A percentile compares a stretch with the other conserved stretches of the same genome.
Conservation (phyloP, 2,329 filamentous ascomycete genomes). For the Talaromyces marneffei region DNA sequence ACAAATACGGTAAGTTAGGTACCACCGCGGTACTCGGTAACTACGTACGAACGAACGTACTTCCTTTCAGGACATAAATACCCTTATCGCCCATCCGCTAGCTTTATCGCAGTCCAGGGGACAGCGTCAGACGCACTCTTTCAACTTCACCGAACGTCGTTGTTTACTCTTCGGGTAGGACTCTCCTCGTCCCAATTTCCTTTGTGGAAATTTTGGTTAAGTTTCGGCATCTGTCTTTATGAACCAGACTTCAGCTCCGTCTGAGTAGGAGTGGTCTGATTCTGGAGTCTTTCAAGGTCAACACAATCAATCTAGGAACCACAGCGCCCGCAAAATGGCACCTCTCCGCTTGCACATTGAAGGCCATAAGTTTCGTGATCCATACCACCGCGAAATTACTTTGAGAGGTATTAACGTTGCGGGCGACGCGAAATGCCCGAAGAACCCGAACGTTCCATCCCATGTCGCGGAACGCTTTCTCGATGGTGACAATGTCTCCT, state of each 20-base stretch:
- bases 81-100: conserved; percentile 4
- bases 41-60: too few relatives aligned
- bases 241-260: not conserved
- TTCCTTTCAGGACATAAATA: not conserved
- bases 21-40: too few relatives aligned
- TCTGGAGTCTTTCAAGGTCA: not conserved
- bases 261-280: not conserved
- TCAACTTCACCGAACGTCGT: not conserved
- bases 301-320: not conserved
- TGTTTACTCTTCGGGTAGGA: not conserved
- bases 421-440: conserved; percentile 83
- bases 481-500: conserved; percentile 85
- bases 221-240: not conserved
- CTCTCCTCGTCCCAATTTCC: not conserved
- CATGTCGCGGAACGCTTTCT: conserved; percentile 76
- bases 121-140: not conserved
- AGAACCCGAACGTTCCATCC: conserved; percentile 72
- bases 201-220: not conserved
- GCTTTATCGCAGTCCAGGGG: not conserved
- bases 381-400: conserved; percentile 74
- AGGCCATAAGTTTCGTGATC: conserved; percentile 76
- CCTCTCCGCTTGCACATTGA: conserved; percentile 75
- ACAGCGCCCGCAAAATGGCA: conserved; percentile 52
- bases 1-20: too few relatives aligned
- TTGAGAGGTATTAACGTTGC: conserved; percentile 92